These are phyloP conservation scores for Acidiella bohemica DNA, from an alignment of 495 filamentous ascomycete genomes.

Conservation along the genomic window DNA sequence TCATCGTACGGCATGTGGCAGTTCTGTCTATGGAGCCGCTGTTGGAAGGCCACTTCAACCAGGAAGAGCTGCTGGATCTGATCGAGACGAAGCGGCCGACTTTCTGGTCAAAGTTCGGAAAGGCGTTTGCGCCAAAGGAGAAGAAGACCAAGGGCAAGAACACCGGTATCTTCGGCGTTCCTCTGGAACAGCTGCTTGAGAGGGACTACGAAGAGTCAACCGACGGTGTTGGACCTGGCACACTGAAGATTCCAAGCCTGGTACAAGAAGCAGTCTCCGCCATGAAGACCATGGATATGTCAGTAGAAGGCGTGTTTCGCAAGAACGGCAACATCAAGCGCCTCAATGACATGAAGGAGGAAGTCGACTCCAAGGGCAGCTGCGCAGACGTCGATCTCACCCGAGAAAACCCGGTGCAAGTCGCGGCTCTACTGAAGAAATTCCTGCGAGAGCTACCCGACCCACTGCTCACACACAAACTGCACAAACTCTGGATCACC, in stretches of 20 bases:
- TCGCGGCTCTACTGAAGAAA: conserved; percentile 88
- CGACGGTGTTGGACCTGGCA: conserved; percentile 85
- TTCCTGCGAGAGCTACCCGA: conserved; percentile 93
- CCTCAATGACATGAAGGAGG: conserved; percentile 67
- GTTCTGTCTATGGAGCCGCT: conserved; percentile 92
- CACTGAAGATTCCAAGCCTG: conserved; percentile 72
- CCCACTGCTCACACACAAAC: conserved; percentile 85
- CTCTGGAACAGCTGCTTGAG: conserved; percentile 73
- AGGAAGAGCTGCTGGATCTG: conserved; percentile 87
- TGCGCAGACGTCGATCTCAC: conserved; percentile 68
- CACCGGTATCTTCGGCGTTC: conserved; percentile 83
- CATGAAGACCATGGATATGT: conserved; percentile 98
- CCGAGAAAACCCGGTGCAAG: conserved; percentile 76
- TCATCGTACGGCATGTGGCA: conserved; percentile 90
- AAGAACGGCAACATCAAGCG: conserved; percentile 97
- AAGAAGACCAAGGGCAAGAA: conserved; percentile 43
- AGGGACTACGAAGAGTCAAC: conserved; percentile 91
- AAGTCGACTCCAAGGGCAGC: conserved; percentile 61
- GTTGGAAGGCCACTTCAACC: conserved; percentile 74
- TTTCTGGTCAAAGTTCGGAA: conserved; percentile 96
- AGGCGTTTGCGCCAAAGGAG: conserved; percentile 65
- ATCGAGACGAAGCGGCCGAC: conserved; percentile 82
- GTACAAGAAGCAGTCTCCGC: conserved; percentile 84
- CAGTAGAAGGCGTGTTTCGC: conserved; percentile 94
- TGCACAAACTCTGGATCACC: conserved; percentile 79